Evolutionary conservation across 305 asterid species (phyloP).

Genomic region (Caryopteris hybrid): DNA sequence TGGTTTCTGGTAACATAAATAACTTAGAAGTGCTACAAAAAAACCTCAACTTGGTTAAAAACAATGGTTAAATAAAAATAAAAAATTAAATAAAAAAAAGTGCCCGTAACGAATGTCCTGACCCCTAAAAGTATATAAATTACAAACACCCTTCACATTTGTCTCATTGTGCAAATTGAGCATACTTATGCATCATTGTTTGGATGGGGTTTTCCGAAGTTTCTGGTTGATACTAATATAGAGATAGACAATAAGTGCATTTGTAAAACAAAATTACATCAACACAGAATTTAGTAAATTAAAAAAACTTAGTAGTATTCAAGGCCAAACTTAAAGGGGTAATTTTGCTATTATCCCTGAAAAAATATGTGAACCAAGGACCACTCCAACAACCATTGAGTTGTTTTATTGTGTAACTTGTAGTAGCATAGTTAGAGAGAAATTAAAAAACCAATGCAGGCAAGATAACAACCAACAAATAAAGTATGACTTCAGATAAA

Average conservation of each 20-base stretch:
- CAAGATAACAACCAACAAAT: conserved; percentile 7
- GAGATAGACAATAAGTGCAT: not conserved
- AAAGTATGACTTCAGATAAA: not conserved
- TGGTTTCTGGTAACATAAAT: not conserved
- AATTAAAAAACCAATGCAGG: not conserved
- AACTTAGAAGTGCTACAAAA: not conserved
- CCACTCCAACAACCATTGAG: too few species aligned
- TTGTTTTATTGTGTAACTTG: not conserved
- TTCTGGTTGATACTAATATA: not conserved
- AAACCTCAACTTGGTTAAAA: too few species aligned
- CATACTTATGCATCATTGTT: not conserved
- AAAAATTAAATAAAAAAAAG: too few species aligned
- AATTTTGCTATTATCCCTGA: not conserved
- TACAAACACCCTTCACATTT: not conserved
- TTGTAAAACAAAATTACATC: not conserved
- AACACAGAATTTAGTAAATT: too few species aligned
- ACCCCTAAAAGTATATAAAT: not conserved
- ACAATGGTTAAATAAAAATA: too few species aligned
- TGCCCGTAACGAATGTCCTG: too few species aligned
- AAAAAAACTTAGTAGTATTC: too few species aligned
- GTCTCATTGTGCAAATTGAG: not conserved
- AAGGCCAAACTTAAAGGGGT: too few species aligned
- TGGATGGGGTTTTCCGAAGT: not conserved
- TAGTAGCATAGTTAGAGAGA: not conserved
- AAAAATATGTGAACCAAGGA: too few species aligned